Evolutionary conservation across 257 asterid species (phyloP).

Genomic region (Capsicum pubescens): DNA sequence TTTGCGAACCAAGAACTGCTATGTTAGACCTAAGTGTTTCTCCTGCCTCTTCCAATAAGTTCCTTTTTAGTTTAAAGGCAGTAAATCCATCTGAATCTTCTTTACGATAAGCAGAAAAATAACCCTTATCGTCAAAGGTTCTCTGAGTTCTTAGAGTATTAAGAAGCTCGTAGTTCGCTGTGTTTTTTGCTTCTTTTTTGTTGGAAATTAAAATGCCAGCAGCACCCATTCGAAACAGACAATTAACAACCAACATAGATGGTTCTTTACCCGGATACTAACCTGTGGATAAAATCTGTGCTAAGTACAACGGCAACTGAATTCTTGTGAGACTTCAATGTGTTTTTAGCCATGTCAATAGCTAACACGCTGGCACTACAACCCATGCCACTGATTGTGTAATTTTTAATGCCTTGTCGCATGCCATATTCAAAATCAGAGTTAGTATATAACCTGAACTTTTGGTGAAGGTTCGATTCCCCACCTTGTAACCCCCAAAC

Average conservation of each 20-base stretch:
- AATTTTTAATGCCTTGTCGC: slow-evolving; percentile 72
- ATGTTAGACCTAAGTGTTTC: slow-evolving; percentile 68
- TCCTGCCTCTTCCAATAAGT: slow-evolving; percentile 67
- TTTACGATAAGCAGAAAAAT: slow-evolving; percentile 64
- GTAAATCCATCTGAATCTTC: slow-evolving; percentile 81
- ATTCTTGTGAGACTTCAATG: slow-evolving; percentile 49
- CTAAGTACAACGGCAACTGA: slow-evolving; percentile 68
- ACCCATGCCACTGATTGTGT: slow-evolving; percentile 83
- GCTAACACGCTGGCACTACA: slow-evolving; percentile 86
- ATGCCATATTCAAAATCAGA: slow-evolving; percentile 23
- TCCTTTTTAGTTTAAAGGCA: slow-evolving; percentile 65
- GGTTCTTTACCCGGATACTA: slow-evolving; percentile 79
- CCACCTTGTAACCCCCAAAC: too few relatives aligned
- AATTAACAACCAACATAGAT: slow-evolving; percentile 66
- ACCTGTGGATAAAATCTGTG: slow-evolving; percentile 78
- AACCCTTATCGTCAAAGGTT: slow-evolving; percentile 67
- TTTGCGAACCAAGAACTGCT: slow-evolving; percentile 56
- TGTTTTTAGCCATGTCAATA: slow-evolving; percentile 63
- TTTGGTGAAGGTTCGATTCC: too few relatives aligned
- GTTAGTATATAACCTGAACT: too few relatives aligned
- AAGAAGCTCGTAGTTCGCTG: slow-evolving; percentile 66
- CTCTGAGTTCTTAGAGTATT: slow-evolving; percentile 64
- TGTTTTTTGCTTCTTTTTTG: slow-evolving; percentile 40
- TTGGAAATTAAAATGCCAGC: slow-evolving; percentile 70
- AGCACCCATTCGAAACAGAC: slow-evolving; percentile 81